Conservation (phyloP, 441 rosid species). For the Melastoma candidum region DNA sequence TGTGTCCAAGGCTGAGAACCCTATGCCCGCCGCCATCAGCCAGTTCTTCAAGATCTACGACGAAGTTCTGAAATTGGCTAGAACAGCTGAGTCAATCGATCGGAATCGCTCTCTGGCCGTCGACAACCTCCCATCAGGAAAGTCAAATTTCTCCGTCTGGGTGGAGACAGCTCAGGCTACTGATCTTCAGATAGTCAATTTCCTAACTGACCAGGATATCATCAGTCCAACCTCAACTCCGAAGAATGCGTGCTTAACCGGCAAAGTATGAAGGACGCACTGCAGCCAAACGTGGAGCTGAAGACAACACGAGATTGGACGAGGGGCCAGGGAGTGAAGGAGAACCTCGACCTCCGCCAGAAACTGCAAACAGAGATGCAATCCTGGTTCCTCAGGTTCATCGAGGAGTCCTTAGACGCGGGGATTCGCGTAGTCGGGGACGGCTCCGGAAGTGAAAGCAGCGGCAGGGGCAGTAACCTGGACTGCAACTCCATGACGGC, state of each 20-base stretch:
- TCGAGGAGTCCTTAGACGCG: slow-evolving; percentile 72
- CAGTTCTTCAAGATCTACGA: slow-evolving; percentile 49
- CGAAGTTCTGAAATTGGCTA: slow-evolving; percentile 32
- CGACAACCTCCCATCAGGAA: slow-evolving; percentile 22
- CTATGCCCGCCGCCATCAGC: slow-evolving; percentile 46
- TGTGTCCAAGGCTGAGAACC: slow-evolving; percentile 59
- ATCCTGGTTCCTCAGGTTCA: slow-evolving; percentile 62
- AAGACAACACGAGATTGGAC: slow-evolving; percentile 32
- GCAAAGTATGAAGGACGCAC: slow-evolving; percentile 10
- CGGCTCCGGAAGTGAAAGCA: slow-evolving; percentile 11
- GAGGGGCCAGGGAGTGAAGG: slow-evolving; percentile 44
- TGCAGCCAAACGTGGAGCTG: slow-evolving; percentile 12
- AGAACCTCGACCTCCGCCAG: slow-evolving; percentile 41
- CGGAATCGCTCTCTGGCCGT: slow-evolving; percentile 20
- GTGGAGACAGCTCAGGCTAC: slow-evolving; percentile 91
- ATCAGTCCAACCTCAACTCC: slow-evolving; percentile 31
- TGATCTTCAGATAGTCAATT: slow-evolving; percentile 67
- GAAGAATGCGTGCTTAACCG: slow-evolving; percentile 15
- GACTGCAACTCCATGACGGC: slow-evolving; percentile 59
- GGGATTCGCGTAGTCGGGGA: slow-evolving; percentile 45
- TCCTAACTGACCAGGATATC: slow-evolving; percentile 29
- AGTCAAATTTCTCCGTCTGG: slow-evolving; percentile 64
- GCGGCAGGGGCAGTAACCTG: slow-evolving; percentile 33
- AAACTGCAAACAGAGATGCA: slow-evolving; percentile 67
- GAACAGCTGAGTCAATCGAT: slow-evolving; percentile 34